Base-by-base conservation (phyloP, 148 eudicot species). In the Oxyria digyna region DNA sequence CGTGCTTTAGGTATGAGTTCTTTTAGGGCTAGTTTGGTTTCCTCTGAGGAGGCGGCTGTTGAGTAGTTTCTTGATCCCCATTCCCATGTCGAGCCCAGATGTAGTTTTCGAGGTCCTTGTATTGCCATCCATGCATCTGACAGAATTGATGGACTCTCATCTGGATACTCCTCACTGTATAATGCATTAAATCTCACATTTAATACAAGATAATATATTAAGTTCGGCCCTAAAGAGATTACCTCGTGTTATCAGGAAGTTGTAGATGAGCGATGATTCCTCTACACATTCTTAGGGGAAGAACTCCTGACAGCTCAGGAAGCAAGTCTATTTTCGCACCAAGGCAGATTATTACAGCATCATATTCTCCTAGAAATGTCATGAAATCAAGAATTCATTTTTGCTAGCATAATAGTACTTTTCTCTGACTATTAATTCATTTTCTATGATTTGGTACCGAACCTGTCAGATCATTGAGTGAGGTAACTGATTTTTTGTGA, bases 71-170 rank as follows among this genome's bases (percentile, higher is more conserved):
- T 79, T 1, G 98, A 94, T 21, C 78, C 87, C 98, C 98, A 94
- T 54, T 94, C 91, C 98, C 98, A 94, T 68, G 98, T 95, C n/a
- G 99, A 84, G 31, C 97, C 97, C 68, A 95, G 13, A 78, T 75
- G 71, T 46, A 95, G 67, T 71, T 72, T 73, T 13, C 81, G 86
- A 73, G 91, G 80, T 12, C 93, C 88, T 49, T 87, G 91, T 20
- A 84, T 73, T 69, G 97, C 84, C 35, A 91, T 75, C 99, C 99
- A 95, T n/a, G 88, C 99, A 75, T 91, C 97, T 62, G 99, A 95
- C 67, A 95, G 81, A 64, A 95, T 85, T 35, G 97, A 88, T 5
- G 99, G 96, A 57, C 96, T 76, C 38, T 80, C 64, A 21, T 79
- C 85, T 10, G 79, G 84, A 73, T 78, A 88, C 42, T 74, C 81